Percentiles rank a stretch among this genome's conserved stretches.
phyloP scores from a whole-genome alignment of 164 flowering plant species.

The Kalanchoe fedtschenkoi region DNA sequence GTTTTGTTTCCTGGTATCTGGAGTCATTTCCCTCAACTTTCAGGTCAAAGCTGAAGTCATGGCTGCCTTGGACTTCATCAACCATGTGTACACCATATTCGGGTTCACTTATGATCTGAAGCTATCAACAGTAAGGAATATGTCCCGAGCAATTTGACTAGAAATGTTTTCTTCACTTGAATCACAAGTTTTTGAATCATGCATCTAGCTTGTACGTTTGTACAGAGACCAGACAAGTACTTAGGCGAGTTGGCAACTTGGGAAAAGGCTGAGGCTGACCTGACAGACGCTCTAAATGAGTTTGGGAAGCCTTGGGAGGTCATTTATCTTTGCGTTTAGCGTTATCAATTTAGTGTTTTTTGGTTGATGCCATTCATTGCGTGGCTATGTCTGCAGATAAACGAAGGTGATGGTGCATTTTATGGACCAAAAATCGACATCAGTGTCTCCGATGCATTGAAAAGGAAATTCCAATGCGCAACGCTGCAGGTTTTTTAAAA shows the following conservation, averaged over 20 bases:
- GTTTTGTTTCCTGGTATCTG: not conserved
- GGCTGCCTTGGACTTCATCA: conserved; percentile 72
- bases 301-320: conserved; percentile 96
- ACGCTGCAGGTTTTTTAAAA: conserved; percentile 68
- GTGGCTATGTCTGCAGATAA: conserved; percentile 33
- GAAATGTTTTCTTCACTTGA: not conserved
- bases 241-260: conserved; percentile 76
- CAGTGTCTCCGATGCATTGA: conserved; percentile 87
- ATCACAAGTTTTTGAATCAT: not conserved
- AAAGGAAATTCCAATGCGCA: conserved; percentile 95
- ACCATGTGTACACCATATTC: conserved; percentile 53
- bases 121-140: conserved; percentile 71
- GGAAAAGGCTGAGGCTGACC: conserved; percentile 89
- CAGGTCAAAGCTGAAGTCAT: conserved; percentile 94
- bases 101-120: conserved; percentile 95
- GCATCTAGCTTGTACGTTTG: not conserved
- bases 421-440: conserved; percentile 99
- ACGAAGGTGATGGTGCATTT: conserved; percentile 99
- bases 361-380: not conserved
- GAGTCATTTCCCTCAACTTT: conserved; percentile 6
- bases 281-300: conserved; percentile 75
- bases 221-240: conserved; percentile 87
- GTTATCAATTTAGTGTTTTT: not conserved
- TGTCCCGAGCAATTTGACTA: not conserved
- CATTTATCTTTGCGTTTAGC: conserved; percentile 2